Evolutionary conservation across 352 stramenopile genomes (phyloP).

Genomic region (Globisporangium solare): DNA sequence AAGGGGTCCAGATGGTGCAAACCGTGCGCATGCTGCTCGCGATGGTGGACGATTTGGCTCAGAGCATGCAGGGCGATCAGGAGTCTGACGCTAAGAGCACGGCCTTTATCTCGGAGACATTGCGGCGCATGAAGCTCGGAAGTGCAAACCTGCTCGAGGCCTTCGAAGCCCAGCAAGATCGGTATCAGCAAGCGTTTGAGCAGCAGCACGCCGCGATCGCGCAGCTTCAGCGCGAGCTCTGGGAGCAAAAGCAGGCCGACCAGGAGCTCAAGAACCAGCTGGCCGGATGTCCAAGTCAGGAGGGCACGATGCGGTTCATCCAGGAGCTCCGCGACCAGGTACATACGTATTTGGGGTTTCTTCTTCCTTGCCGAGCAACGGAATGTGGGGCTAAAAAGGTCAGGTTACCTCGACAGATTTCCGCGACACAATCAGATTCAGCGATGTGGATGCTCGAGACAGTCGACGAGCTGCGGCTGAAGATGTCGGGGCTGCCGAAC

Average conservation of each 20-base stretch:
- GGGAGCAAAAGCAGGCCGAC: conserved; percentile 39
- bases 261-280: conserved; percentile 40
- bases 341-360: neutral
- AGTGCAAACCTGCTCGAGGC: conserved; percentile 51
- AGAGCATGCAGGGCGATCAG: conserved; percentile 18
- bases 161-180: conserved; percentile 48
- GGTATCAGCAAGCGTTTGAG: conserved; percentile 30
- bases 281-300: conserved; percentile 46
- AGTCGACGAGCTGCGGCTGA: conserved; percentile 40
- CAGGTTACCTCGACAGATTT: conserved; percentile 24
- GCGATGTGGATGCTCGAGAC: conserved; percentile 39
- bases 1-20: conserved; percentile 33
- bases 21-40: conserved; percentile 31
- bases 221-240: conserved; percentile 39
- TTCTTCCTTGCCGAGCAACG: neutral
- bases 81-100: conserved; percentile 12
- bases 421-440: conserved; percentile 31
- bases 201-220: conserved; percentile 39
- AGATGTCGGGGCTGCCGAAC: conserved; percentile 42
- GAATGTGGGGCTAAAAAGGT: neutral
- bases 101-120: conserved; percentile 30
- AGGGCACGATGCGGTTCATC: conserved; percentile 54
- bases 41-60: conserved; percentile 31
- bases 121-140: conserved; percentile 58
- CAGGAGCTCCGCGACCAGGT: conserved; percentile 57